Conservation (phyloP, 1,284 basidiomycete species). For the Moesziomyces parantarcticus region DNA sequence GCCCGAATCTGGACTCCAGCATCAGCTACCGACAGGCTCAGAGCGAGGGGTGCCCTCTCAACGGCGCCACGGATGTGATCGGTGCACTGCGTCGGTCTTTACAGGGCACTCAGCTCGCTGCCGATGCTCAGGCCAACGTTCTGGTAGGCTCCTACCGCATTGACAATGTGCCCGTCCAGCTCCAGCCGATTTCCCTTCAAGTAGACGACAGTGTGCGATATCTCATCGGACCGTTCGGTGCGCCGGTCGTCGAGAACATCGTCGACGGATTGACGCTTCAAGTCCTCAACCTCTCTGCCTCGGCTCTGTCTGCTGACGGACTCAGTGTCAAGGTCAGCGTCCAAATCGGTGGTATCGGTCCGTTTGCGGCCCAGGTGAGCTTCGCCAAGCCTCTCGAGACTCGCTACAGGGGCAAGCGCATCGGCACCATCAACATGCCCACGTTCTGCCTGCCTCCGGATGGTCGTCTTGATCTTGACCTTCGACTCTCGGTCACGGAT, state of each 20-base stretch:
- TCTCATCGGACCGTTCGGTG: conserved; percentile 73
- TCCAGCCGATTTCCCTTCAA: conserved; percentile 73
- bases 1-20: conserved; percentile 74
- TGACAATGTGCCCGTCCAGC: conserved; percentile 75
- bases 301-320: conserved; percentile 68
- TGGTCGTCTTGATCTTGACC: conserved; percentile 73
- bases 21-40: conserved; percentile 70
- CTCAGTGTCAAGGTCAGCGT: conserved; percentile 67
- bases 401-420: conserved; percentile 75
- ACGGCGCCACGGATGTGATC: conserved; percentile 70
- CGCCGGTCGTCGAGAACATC: conserved; percentile 76
- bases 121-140: conserved; percentile 66
- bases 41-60: conserved; percentile 71
- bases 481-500: conserved; percentile 58
- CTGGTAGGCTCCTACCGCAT: conserved; percentile 69
- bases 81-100: conserved; percentile 75
- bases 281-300: conserved; percentile 75
- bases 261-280: conserved; percentile 74
- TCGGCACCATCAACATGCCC: conserved; percentile 76
- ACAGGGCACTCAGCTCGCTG: conserved; percentile 73
- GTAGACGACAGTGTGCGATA: conserved; percentile 76
- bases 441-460: conserved; percentile 77
- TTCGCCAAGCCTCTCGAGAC: conserved; percentile 70
- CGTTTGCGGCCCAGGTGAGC: conserved; percentile 71
- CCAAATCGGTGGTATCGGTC: conserved; percentile 38